Evolutionary conservation across 768 basidiomycete genomes (phyloP).

Genomic region (Hypholoma fasciculare): DNA sequence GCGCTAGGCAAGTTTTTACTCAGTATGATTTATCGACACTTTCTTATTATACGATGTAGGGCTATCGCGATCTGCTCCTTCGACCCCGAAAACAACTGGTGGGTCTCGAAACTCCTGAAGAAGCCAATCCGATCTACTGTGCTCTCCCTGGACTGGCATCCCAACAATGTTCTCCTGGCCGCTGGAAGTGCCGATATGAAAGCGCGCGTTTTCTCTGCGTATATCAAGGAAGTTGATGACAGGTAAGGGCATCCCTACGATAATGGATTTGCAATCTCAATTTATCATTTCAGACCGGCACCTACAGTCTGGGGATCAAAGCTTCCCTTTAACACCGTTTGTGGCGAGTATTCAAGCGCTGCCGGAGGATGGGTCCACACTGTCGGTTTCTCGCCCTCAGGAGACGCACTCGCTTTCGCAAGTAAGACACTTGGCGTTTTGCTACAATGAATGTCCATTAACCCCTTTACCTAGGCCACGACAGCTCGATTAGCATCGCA

Average conservation of each 20-base stretch:
- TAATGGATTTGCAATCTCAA: constrained; percentile 1
- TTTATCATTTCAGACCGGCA: constrained; percentile 57
- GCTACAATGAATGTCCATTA: not conserved
- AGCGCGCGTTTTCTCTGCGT: constrained; percentile 96
- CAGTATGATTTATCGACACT: not conserved
- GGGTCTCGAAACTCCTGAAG: constrained; percentile 96
- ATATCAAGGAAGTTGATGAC: constrained; percentile 97
- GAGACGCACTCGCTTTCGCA: constrained; percentile 91
- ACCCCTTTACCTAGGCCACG: constrained; percentile 69
- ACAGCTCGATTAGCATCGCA: constrained; percentile 90
- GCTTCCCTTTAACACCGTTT: constrained; percentile 95
- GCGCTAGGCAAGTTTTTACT: constrained; percentile 65
- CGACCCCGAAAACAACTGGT: constrained; percentile 98
- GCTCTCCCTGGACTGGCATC: constrained; percentile 95
- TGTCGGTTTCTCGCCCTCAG: constrained; percentile 94
- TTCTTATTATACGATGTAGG: constrained; percentile 33
- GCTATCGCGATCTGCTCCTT: constrained; percentile 97
- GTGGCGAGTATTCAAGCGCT: constrained; percentile 88
- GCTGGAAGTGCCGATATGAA: constrained; percentile 98
- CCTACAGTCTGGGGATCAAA: constrained; percentile 97
- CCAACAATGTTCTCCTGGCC: constrained; percentile 96
- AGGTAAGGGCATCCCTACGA: constrained; percentile 46
- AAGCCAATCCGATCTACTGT: constrained; percentile 97
- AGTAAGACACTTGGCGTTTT: constrained; percentile 49
- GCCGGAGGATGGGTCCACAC: constrained; percentile 97